phyloP scores from a whole-genome alignment of 2,329 filamentous ascomycete species.

The Aureobasidium mangrovei region DNA sequence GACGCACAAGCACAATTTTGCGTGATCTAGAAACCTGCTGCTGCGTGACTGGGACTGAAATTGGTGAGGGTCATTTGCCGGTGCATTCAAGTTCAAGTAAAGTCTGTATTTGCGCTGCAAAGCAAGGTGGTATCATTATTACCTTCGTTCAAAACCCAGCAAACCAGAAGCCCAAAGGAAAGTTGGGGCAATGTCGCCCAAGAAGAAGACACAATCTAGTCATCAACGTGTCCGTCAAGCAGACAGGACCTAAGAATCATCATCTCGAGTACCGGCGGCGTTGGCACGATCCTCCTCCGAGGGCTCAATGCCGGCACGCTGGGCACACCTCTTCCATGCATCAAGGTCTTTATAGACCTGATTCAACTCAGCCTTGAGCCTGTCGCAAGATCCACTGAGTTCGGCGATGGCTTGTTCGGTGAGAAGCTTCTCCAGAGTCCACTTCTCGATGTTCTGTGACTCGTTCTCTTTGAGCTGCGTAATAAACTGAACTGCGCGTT shows the following conservation, averaged over 20 bases:
- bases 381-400: slow-evolving; percentile 77
- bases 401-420: slow-evolving; percentile 85
- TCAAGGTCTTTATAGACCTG: slow-evolving; percentile 69
- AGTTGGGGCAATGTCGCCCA: no score
- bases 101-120: no score
- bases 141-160: no score
- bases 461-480: slow-evolving; percentile 91
- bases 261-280: not conserved
- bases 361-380: slow-evolving; percentile 72
- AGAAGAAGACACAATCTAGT: no score
- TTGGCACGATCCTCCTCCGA: slow-evolving; percentile 11
- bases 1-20: no score
- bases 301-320: slow-evolving; percentile 22
- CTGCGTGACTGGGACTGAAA: no score
- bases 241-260: not conserved
- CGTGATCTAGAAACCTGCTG: no score
- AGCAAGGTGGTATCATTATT: no score
- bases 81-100: no score
- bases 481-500: slow-evolving; percentile 90
- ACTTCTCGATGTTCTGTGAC: slow-evolving; percentile 86
- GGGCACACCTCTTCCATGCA: slow-evolving; percentile 59
- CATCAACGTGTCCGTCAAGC: no score
- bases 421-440: slow-evolving; percentile 82
- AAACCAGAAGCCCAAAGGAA: no score
- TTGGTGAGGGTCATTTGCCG: no score